These are phyloP conservation scores for Coniferiporia sulphurascens DNA, from an alignment of 1,284 basidiomycete genomes.

Conservation along the genomic window DNA sequence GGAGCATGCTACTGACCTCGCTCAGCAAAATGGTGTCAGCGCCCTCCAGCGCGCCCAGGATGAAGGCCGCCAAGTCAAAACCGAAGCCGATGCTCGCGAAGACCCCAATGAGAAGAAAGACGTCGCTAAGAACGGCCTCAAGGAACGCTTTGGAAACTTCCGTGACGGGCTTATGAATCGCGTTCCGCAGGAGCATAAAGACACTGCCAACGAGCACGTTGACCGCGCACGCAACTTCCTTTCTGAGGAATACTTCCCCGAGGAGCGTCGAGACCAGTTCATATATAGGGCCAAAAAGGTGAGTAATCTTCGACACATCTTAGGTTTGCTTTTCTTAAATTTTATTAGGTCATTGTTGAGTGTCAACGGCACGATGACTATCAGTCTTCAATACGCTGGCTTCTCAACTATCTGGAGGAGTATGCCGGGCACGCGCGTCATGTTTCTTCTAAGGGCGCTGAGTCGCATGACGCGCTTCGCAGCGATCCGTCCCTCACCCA, in stretches of 20 bases:
- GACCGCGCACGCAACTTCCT: conserved; percentile 43
- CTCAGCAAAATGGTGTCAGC: not conserved
- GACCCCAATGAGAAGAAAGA: conserved; percentile 18
- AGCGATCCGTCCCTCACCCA: conserved; percentile 35
- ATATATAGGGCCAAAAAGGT: conserved; percentile 55
- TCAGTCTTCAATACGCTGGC: conserved; percentile 43
- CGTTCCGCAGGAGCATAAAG: conserved; percentile 38
- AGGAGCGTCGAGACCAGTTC: conserved; percentile 57
- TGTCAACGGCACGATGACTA: conserved; percentile 59
- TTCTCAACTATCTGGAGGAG: conserved; percentile 39
- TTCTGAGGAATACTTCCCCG: conserved; percentile 55
- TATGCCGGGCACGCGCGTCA: conserved; percentile 46
- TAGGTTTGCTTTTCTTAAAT: not conserved
- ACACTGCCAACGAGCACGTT: conserved; percentile 32
- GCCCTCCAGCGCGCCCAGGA: conserved; percentile 1
- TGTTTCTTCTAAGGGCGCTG: conserved; percentile 26
- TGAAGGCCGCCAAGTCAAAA: conserved; percentile 1
- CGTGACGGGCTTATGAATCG: conserved; percentile 27
- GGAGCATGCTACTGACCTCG: not conserved
- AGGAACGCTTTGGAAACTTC: conserved; percentile 11
- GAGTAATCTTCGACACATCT: not conserved
- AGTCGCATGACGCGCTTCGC: conserved; percentile 12
- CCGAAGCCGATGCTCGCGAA: conserved; percentile 5
- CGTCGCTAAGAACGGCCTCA: conserved; percentile 7
- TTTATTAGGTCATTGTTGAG: conserved; percentile 44